Conservation (phyloP, 257 asterid species). For the Gardenia jasminoides region DNA sequence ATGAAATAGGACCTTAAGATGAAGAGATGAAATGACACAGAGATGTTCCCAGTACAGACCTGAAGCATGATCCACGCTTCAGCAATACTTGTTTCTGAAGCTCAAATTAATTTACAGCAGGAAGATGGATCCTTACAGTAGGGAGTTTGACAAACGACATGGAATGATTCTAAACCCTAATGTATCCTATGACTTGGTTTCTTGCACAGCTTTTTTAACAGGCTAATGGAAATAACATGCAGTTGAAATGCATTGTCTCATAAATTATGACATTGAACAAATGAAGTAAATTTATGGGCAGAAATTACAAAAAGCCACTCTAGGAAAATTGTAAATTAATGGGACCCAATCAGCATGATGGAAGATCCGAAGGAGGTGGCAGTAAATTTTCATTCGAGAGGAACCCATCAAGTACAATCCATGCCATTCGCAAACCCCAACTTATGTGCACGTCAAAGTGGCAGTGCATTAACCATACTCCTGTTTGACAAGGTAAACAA, state of each 20-base stretch:
- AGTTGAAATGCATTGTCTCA: neutral
- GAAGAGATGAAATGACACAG: neutral
- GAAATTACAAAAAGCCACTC: conserved; percentile 8
- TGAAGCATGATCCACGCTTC: neutral
- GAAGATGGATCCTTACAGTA: neutral
- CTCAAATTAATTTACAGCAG: neutral
- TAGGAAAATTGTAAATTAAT: conserved; percentile 4
- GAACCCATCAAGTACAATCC: conserved; percentile 56
- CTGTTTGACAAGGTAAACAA: conserved; percentile 28
- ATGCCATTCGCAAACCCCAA: conserved; percentile 75
- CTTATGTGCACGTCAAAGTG: conserved; percentile 66
- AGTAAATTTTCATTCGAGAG: conserved; percentile 51
- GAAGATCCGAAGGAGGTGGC: conserved; percentile 75
- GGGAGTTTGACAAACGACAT: neutral
- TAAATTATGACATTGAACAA: neutral
- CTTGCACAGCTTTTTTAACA: neutral
- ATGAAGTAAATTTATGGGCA: neutral
- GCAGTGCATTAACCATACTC: conserved; percentile 79
- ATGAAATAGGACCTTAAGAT: neutral
- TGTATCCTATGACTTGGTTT: conserved; percentile 2
- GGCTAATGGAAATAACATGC: neutral
- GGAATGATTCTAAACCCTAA: neutral
- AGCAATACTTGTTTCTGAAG: too few relatives aligned
- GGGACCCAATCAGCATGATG: conserved; percentile 24
- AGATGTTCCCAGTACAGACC: conserved; percentile 8